Evolutionary conservation across 768 basidiomycete species (phyloP).

Genomic region (Lanmaoa rubissima): DNA sequence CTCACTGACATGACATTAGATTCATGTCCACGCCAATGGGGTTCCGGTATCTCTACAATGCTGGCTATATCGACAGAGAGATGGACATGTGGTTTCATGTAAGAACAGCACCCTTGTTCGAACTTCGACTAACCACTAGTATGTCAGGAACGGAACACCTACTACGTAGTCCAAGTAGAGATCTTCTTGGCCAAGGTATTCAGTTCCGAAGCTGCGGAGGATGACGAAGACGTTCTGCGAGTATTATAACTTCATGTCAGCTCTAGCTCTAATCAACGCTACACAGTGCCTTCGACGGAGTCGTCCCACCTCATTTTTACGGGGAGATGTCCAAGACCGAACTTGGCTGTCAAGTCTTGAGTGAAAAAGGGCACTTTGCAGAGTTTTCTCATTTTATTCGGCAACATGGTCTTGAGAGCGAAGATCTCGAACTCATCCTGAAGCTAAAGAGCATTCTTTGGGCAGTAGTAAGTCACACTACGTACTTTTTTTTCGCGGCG

Average conservation of each 20-base stretch:
- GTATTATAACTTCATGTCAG: slow-evolving; percentile 14
- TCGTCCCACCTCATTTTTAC: slow-evolving; percentile 94
- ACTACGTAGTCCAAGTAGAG: slow-evolving; percentile 93
- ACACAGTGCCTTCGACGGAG: slow-evolving; percentile 73
- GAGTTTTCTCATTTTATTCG: slow-evolving; percentile 92
- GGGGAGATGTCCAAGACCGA: slow-evolving; percentile 98
- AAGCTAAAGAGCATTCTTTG: slow-evolving; percentile 95
- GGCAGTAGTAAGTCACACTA: slow-evolving; percentile 79
- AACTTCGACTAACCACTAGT: slow-evolving; percentile 5
- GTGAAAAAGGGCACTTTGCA: slow-evolving; percentile 86
- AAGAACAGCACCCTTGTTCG: slow-evolving; percentile 25
- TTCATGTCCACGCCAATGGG: slow-evolving; percentile 95
- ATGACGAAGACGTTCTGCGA: slow-evolving; percentile 68
- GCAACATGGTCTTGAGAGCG: slow-evolving; percentile 79
- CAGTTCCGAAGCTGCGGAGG: slow-evolving; percentile 48
- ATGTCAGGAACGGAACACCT: slow-evolving; percentile 82
- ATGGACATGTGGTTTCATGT: slow-evolving; percentile 98
- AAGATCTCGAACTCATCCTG: slow-evolving; percentile 79
- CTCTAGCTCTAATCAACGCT: background rate
- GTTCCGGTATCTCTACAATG: slow-evolving; percentile 87
- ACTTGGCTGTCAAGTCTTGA: slow-evolving; percentile 87
- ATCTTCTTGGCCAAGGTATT: slow-evolving; percentile 85
- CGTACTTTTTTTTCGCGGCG: background rate
- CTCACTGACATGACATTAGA: slow-evolving; percentile 38
- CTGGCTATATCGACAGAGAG: slow-evolving; percentile 90